Evolutionary conservation across 257 asterid genomes (phyloP).

Genomic region (Lycium ferocissimum): DNA sequence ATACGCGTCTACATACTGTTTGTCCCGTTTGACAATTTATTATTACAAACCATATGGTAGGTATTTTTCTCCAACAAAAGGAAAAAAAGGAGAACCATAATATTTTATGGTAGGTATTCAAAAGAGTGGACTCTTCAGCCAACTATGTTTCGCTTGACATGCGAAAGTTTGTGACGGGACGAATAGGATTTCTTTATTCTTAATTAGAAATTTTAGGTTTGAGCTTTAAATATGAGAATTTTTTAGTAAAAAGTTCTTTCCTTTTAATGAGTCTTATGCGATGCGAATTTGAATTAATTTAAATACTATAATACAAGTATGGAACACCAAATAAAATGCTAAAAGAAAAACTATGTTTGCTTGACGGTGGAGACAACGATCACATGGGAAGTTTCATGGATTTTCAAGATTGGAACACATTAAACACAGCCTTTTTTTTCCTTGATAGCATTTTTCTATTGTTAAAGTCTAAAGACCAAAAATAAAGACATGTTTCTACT

Average conservation of each 20-base stretch:
- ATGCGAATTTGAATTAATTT: rapidly evolving
- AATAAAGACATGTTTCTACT: constrained; percentile 23
- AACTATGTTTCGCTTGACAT: neutral
- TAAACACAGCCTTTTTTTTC: neutral
- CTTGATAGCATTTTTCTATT: neutral
- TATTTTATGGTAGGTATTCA: neutral
- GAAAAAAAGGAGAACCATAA: neutral
- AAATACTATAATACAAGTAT: neutral
- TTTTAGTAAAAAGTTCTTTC: rapidly evolving
- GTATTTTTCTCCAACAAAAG: neutral
- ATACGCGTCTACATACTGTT: constrained; percentile 2
- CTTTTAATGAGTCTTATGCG: rapidly evolving
- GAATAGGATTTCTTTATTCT: rapidly evolving
- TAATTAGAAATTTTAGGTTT: rapidly evolving
- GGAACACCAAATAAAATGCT: rapidly evolving
- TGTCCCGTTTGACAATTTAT: neutral
- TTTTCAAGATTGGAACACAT: constrained; percentile 1
- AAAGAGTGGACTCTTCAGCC: neutral
- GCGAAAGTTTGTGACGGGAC: neutral
- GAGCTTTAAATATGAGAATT: neutral
- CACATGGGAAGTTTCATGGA: constrained; percentile 24
- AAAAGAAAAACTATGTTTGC: neutral
- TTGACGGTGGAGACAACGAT: constrained; percentile 17
- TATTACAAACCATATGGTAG: constrained; percentile 8
- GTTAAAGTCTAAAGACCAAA: constrained; percentile 17